Evolutionary conservation across 2,329 filamentous ascomycete species (phyloP), one percentile per base, ranked within the genome.

Genomic region (Massarina eburnea): DNA sequence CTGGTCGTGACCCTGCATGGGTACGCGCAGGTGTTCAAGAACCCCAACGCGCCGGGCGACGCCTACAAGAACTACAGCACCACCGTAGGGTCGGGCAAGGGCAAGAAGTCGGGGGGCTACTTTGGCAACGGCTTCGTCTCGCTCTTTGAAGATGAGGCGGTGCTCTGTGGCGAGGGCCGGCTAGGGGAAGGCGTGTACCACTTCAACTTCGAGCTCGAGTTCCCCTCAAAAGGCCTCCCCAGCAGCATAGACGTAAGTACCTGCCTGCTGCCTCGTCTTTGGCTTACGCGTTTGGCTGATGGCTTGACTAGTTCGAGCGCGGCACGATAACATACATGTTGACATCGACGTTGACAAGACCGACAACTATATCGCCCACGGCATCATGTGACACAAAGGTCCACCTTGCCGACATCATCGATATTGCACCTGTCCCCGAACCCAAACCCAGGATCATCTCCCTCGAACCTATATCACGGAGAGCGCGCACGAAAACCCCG

Each of bases 321-420:
- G 94, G 94, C 27, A 91, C 89, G 2, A 89, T 99, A 59, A 86
- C 88, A 17, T 99, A 97, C 72, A 84, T 92, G 74, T 81, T 97
- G 59, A 92, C 89, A 5, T 87, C 92, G 24, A 96, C 91, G 8
- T 71, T 97, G 46, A 97, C 92, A 17, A 84, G 91, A 45, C 92
- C 94, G 17, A 94, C 88, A 0, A 85, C 91, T 5, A 95, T 96
- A 51, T 81, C 86, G 12, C 86, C 92, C 2, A 91, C 86, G 2
- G 80, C 85, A 8, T 87, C 83, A 27, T 94, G 88, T 71, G 90
- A 95, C 56, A 81, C 84, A 50, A 91, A 91, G 61, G 79, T 99
- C 18, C 83, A 85, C 48, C 76, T 96, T 7, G 75, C 89, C 26
- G 90, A 96, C 68, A 84, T 82, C 48, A 85, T 97, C 40, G 94